Percentiles rank a stretch among this genome's conserved stretches.
Evolutionary conservation across 192 early-diverging fungal genomes (phyloP).

Genomic region (Geosiphon pyriformis): DNA sequence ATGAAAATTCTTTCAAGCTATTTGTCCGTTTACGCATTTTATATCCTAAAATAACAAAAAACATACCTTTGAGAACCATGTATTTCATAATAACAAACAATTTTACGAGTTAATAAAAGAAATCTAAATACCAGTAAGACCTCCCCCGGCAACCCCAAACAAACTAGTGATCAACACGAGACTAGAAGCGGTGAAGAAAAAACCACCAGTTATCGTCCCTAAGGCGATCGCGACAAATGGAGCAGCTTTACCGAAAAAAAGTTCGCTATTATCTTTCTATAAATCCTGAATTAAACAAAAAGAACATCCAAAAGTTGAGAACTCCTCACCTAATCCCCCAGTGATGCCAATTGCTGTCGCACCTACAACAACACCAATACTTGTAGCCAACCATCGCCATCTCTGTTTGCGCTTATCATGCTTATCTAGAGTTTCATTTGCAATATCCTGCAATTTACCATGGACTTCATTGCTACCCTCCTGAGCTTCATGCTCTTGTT

Average conservation of each 20-base stretch:
- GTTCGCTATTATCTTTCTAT: no score
- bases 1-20: constrained; percentile 43
- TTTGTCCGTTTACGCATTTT: constrained; percentile 37
- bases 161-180: constrained; percentile 48
- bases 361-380: constrained; percentile 47
- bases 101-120: not conserved
- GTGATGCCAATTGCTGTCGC: constrained; percentile 51
- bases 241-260: constrained; percentile 42
- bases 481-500: constrained; percentile 27
- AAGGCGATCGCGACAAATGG: constrained; percentile 49
- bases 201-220: constrained; percentile 39
- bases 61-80: constrained; percentile 1
- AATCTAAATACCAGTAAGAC: constrained; percentile 37
- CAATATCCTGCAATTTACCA: constrained; percentile 23
- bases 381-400: constrained; percentile 48
- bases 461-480: constrained; percentile 24
- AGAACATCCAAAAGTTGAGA: not conserved
- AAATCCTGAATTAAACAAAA: not conserved
- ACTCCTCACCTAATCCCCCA: constrained; percentile 33
- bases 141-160: constrained; percentile 54
- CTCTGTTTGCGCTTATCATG: constrained; percentile 42
- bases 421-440: constrained; percentile 13
- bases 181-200: constrained; percentile 46
- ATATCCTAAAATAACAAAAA: constrained; percentile 18
- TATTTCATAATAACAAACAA: not conserved